Evolutionary conservation across 805 yeast genomes (phyloP), one percentile per base, ranked within the genome.

Genomic region (Saccharomyces jurei): DNA sequence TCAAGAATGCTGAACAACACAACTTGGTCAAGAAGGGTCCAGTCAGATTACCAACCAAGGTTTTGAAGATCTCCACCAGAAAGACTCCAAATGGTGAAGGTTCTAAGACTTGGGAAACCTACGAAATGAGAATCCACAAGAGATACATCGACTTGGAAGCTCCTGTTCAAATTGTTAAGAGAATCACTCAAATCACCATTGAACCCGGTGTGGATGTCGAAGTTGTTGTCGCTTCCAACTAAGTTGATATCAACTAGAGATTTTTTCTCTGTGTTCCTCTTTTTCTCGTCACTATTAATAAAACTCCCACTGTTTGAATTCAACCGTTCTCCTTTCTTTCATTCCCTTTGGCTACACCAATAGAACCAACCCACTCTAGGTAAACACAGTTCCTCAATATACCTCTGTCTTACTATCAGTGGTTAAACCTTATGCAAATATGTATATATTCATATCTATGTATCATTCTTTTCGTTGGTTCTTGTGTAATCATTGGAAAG

Each of bases 11-110:
- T 77, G 81, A 80, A 77, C 81, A 81, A 76, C 78, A 83, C 80
- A 78, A 86, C 71, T 82, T 91, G 74, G 82, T 79, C 77, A 90
- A 89, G 86, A 92, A 90, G 84, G 99, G 99, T 76, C 99, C 99
- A 70, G 96, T 94, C 74, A 91, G 99, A 88, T 80, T 94, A 82
- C 99, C 99, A 83, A 94, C 99, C 80, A 94, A 91, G 87, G 94
- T 87, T 71, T 87, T 94, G 75, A 89, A 87, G 81, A 83, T 94
- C 81, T 83, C 96, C 81, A 94, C 99, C 88, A 90, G 99, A 89
- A 94, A 94, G 91, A 87, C 99, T 75, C 99, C 99, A 74, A 95
- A 95, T 80, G 99, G 99, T 94, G 97, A 94, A 84, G 99, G 99
- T 94, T 94, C 99, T 71, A 94, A 94, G 92, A 94, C 99, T 73